Base-by-base conservation (phyloP, 371 early-diverging fungal species). In the Nematocida sp. region DNA sequence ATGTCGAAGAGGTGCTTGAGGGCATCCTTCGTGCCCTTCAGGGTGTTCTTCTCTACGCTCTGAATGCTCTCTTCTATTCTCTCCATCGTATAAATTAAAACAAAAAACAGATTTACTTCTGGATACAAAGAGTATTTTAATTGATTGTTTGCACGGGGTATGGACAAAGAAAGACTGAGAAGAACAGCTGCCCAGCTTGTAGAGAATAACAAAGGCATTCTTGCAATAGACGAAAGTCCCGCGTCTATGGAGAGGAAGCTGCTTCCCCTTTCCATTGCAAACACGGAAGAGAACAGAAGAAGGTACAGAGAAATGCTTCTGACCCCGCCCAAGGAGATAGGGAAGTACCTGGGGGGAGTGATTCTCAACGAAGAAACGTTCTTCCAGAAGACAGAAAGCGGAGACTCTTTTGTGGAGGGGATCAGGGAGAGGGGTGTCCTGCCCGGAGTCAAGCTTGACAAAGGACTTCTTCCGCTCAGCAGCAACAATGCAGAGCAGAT, bases 331-430 rank as follows among this genome's bases (percentile, higher is more conserved):
- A 40, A 55, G n/a, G 74, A 64, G 64, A 85, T 86, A 29, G 79
- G 85, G 48, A 77, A 67, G 43, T 85, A 85, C 77, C 64, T 88
- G 49, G 86, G 87, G 36, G 88, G 87, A 34, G 87, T 85, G 49
- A 88, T 88, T 77, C 78, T 88, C 29, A 85, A 83, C 78, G 87
- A 87, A 77, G 88, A 88, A 76, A 87, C 87, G 13, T 83, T 88
- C 40, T 76, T 60, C 67, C 87, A 87, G 70, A 82, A 78, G 67
- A 77, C 83, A 52, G 63, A 57, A n/a, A 76, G 77, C 63, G 87
- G 87, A 43, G 81, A 62, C 25, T 77, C 75, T 29, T 85, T 88
- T 57, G 76, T 84, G 46, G 79, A 85, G 31, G 31, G 84, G 21
- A 64, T 87, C 7, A 37, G 49, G n/a, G 80, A 85, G 57, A 77